Evolutionary conservation across 805 yeast genomes (phyloP), one percentile per base, ranked within the genome.

Genomic region (Hagleromyces aurorensis): DNA sequence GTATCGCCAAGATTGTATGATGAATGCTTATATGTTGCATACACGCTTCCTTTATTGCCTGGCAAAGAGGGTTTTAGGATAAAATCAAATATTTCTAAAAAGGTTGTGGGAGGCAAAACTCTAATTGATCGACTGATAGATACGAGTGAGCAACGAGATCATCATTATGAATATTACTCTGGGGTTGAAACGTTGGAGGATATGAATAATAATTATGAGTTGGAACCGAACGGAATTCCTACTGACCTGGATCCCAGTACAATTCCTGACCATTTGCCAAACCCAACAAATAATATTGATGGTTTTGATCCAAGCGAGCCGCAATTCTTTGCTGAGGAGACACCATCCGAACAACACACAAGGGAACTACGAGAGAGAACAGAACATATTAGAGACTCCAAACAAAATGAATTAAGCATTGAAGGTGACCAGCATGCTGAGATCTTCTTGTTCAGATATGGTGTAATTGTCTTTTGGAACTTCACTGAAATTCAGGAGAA

Each of bases 401-500:
- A 48, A 19, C 27, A 37, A 9, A 25, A 41, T 13, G 51, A 40
- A 12, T 41, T 34, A 48, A 45, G 44, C n/a, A 44, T 18, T 27
- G 27, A 27, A 21, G 53, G 48, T 16, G 48, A 50, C 29, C 57
- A 55, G 25, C 83, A 78, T 51, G 89, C 96, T 0, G 97, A 89
- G 48, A 69, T 91, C 65, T 91, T 91, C 48, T 71, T 91, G 9
- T 75, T 89, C 52, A 77, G 75, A 30, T 91, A 91, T 52, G 98
- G 98, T 13, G 94, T 89, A 9, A 85, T 91, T n/a, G 96, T 91
- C 13, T 87, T 91, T 49, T 91, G 98, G 98, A 91, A 91, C 50
- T 86, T 91, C 45, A 75, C 89, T 3, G 96, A 86, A 50, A 65
- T 72, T 6, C 96, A 91, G 50, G 98, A 91, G 48, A 86, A 86